These are phyloP conservation scores for Porcisia deanei DNA, from an alignment of 208 protist species.

Conservation along the genomic window DNA sequence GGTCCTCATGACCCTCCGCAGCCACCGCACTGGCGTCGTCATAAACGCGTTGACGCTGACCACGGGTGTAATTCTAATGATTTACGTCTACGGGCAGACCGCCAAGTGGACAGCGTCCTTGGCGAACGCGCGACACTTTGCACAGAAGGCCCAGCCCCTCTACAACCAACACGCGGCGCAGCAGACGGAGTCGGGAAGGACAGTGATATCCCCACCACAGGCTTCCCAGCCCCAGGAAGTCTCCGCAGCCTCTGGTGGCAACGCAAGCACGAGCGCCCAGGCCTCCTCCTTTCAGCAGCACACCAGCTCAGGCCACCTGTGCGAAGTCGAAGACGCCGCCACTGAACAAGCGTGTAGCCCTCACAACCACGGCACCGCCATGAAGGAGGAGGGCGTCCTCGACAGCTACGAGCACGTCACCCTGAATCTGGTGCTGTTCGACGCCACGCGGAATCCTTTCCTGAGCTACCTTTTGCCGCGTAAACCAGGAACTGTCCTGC, in stretches of 20 bases:
- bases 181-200: not conserved
- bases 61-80: constrained; percentile 33
- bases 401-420: constrained; percentile 46
- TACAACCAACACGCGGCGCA: not conserved
- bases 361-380: constrained; percentile 3
- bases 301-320: not conserved
- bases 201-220: not conserved
- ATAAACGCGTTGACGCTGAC: constrained; percentile 56
- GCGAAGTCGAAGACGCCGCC: constrained; percentile 14
- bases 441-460: constrained; percentile 44
- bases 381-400: constrained; percentile 36
- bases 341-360: constrained; percentile 10
- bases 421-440: constrained; percentile 28
- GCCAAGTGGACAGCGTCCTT: constrained; percentile 58
- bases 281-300: constrained; percentile 6
- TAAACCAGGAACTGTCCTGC: constrained; percentile 33
- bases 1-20: constrained; percentile 65
- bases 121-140: constrained; percentile 37
- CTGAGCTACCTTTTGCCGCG: constrained; percentile 55
- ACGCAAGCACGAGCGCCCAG: not conserved
- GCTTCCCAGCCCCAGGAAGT: not conserved
- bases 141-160: constrained; percentile 6
- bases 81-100: constrained; percentile 53
- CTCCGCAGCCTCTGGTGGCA: not conserved
- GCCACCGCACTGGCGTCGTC: constrained; percentile 47